Base-by-base conservation (phyloP, 2,329 filamentous ascomycete species). In the Nigrograna mackinnonii region DNA sequence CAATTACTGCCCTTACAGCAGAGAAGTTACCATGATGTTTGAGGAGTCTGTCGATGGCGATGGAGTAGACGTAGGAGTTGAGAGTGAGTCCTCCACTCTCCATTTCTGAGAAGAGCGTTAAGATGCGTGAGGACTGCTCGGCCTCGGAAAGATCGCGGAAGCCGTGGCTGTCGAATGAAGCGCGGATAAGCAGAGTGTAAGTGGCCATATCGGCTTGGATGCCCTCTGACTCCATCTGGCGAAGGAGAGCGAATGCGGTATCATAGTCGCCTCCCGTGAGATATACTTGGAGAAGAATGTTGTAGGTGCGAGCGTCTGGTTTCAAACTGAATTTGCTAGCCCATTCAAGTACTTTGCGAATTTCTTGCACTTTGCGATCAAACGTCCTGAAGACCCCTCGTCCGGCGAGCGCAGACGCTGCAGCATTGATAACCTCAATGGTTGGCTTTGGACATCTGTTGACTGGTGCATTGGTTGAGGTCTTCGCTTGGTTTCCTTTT, bases 151-250 rank as follows among this genome's bases (percentile, higher is more conserved):
- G 58, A 20, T 52, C 37, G 26, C 68, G 57, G 31, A 81, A 67
- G 54, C 48, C 70, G 58, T 55, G 81, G 69, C 46, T 80, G 66
- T 57, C 78, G 54, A 79, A 76, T 14, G 77, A 58, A 16, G 70
- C 79, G 31, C 86, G 82, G 6, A 94, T 73, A 43, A 94, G 75
- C 47, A 89, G 82, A 17, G 83, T 87, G 64, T 88, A 89, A 0
- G 89, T 94, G 5, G 78, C 79, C n/a, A 77, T 73, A 61, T 91
- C 82, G 1, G 84, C 79, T 21, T 74, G 52, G 20, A 89, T 64
- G 2, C 75, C 74, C 13, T 75, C 67, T 2, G 62, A 49, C 28
- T 77, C 69, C 87, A 91, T 91, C 40, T 76, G 68, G 4, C 69
- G 56, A 3, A 90, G 71, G 11, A 89, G 57, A 3, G 62, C 62